Evolutionary conservation across 2,329 filamentous ascomycete genomes (phyloP).

Genomic region (Verticillium tricorpus): DNA sequence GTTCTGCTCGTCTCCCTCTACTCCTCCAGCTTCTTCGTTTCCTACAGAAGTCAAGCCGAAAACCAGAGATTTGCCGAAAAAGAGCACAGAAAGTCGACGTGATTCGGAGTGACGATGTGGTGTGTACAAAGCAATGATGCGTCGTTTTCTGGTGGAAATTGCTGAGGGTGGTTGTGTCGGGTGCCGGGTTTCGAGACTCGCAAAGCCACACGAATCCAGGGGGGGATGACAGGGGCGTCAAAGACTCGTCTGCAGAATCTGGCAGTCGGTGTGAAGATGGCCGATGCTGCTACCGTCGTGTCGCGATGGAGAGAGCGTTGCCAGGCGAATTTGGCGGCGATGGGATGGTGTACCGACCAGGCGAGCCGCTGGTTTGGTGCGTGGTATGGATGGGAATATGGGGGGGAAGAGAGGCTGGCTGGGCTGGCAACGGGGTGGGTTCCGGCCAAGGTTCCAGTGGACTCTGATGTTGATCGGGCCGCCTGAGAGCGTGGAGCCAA

Average conservation of each 20-base stretch:
- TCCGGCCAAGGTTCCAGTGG: not conserved
- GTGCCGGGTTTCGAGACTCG: conserved; percentile 11
- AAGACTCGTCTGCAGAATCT: not conserved
- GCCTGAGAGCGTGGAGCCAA: not conserved
- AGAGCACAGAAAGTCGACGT: not conserved
- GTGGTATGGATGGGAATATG: not conserved
- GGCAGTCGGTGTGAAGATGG: not conserved
- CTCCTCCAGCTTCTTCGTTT: no score
- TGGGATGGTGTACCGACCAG: not conserved
- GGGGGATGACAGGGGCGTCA: not conserved
- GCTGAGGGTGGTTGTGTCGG: conserved; percentile 11
- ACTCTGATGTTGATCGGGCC: not conserved
- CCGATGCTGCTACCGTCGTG: not conserved
- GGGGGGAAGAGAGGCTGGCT: not conserved
- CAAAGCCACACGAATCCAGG: not conserved
- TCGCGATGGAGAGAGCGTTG: not conserved
- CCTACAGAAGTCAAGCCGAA: no score
- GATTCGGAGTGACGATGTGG: not conserved
- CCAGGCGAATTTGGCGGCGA: not conserved
- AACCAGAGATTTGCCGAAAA: no score
- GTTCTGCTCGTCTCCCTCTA: no score
- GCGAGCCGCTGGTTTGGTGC: not conserved
- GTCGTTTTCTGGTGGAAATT: conserved; percentile 6
- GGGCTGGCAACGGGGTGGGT: not conserved
- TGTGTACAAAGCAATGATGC: not conserved